Base-by-base conservation (phyloP, 1,284 basidiomycete species). In the Ustilago xerochloae region DNA sequence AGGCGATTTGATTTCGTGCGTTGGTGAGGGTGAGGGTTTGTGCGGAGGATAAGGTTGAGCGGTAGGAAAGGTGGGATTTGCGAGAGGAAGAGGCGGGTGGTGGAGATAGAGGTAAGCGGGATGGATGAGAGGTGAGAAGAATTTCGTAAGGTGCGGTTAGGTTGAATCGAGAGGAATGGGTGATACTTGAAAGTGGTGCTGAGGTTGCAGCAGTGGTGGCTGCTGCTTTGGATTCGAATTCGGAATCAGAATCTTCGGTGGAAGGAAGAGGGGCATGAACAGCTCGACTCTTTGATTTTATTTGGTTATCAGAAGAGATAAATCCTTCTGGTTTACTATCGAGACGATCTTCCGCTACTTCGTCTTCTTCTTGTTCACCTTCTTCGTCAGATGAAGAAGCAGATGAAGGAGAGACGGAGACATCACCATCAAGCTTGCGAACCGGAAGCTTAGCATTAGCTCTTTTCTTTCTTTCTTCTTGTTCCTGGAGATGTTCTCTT, bases 1-100 rank as follows among this genome's bases (percentile, higher is more conserved):
- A 70, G 24, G 82, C 82, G 65, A 84, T 82, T 63, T 84, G 82
- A 60, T 84, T 82, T 16, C 80, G 63, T n/a, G 82, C 82, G 3
- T 78, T 52, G 6, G 61, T 58, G 10, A 68, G 43, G 2, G 68
- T 73, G 22, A 52, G 61, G 10, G 53, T 59, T 9, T 47, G 24
- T 4, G 64, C 57, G 29, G 50, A 26, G 24, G 28, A 22, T 0
- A 64, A 32, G 8, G 55, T 46, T n/a, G 58, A 41, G 9, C 45
- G 48, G 60, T 67, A 43, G 7, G 47, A 8, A 39, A 53, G 18
- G 8, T 36, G 22, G 22, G 65, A 35, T 47, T 58, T 57, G 54
- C 58, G 50, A 43, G 74, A 46, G 7, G 35, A 13, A 10, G 46
- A 12, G 22, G 30, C 16, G 18, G 53, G 2, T 0, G 63, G 52